Evolutionary conservation across 768 basidiomycete species (phyloP).

Genomic region (Phlegmacium glaucopus): DNA sequence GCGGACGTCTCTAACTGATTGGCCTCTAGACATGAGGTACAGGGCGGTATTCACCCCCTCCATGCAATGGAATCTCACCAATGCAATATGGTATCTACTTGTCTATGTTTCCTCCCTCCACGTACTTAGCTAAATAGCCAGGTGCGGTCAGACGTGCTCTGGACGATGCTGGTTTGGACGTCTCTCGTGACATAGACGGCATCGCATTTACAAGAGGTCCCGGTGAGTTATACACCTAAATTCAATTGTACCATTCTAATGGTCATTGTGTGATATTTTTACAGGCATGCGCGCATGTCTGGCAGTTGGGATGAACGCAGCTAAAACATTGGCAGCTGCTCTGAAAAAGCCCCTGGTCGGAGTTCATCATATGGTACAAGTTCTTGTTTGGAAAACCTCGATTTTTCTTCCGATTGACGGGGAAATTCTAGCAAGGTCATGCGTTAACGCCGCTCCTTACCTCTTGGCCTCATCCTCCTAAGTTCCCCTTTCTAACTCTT

Average conservation of each 20-base stretch:
- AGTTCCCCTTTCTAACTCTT: constrained; percentile 85
- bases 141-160: constrained; percentile 68
- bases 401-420: no score
- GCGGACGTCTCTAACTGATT: constrained; percentile 1
- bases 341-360: constrained; percentile 79
- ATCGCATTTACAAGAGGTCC: constrained; percentile 91
- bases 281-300: constrained; percentile 80
- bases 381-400: not conserved
- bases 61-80: constrained; percentile 78
- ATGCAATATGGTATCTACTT: constrained; percentile 58
- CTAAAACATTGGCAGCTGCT: constrained; percentile 81
- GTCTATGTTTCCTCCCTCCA: not conserved
- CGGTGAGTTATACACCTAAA: constrained; percentile 42
- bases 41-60: constrained; percentile 77
- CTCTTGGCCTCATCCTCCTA: constrained; percentile 39
- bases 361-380: constrained; percentile 88
- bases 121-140: constrained; percentile 46
- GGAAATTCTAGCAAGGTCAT: constrained; percentile 75
- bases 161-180: constrained; percentile 52
- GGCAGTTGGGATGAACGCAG: constrained; percentile 73
- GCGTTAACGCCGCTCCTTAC: constrained; percentile 81
- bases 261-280: not conserved
- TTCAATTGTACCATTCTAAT: constrained; percentile 3
- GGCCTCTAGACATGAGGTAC: constrained; percentile 46
- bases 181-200: constrained; percentile 68